These are phyloP conservation scores for Globisporangium carolinianum DNA, from an alignment of 352 stramenopile genomes.

Conservation along the genomic window DNA sequence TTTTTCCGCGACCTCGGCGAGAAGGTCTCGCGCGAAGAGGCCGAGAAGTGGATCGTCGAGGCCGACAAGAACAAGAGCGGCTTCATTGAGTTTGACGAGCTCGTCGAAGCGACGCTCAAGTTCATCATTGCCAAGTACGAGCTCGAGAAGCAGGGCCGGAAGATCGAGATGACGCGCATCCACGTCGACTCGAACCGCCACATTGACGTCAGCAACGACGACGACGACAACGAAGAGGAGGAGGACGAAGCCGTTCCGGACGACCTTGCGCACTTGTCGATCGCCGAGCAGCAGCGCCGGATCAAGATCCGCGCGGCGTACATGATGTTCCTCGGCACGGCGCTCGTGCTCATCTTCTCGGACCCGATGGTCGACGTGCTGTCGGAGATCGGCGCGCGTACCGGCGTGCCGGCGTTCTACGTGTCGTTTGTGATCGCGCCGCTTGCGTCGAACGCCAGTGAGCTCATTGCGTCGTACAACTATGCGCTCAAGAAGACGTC, in stretches of 20 bases:
- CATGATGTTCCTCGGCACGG: slow-evolving; percentile 93
- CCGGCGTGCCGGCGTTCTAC: slow-evolving; percentile 94
- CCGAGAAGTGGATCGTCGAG: slow-evolving; percentile 76
- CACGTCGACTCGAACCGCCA: slow-evolving; percentile 43
- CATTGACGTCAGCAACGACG: slow-evolving; percentile 15
- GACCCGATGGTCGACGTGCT: slow-evolving; percentile 99
- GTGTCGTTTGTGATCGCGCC: slow-evolving; percentile 96
- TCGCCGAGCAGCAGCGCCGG: slow-evolving; percentile 93
- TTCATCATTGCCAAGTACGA: slow-evolving; percentile 83
- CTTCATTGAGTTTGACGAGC: slow-evolving; percentile 93
- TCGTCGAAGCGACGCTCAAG: slow-evolving; percentile 85
- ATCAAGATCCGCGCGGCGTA: slow-evolving; percentile 93
- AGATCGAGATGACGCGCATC: slow-evolving; percentile 43
- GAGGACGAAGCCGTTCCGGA: slow-evolving; percentile 94
- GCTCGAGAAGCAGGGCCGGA: slow-evolving; percentile 36
- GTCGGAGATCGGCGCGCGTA: slow-evolving; percentile 88
- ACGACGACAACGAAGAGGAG: slow-evolving; percentile 81
- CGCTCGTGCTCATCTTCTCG: slow-evolving; percentile 93
- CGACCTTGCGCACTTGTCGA: slow-evolving; percentile 89
- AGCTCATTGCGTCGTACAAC: slow-evolving; percentile 96
- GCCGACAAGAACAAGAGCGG: slow-evolving; percentile 91
- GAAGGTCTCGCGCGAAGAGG: slow-evolving; percentile 64
- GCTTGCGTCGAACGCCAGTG: slow-evolving; percentile 97
- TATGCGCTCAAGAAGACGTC: slow-evolving; percentile 97
- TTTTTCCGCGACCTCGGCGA: slow-evolving; percentile 95